Base-by-base conservation (phyloP, 2,329 filamentous ascomycete genomes). In the Monosporascus sp. region DNA sequence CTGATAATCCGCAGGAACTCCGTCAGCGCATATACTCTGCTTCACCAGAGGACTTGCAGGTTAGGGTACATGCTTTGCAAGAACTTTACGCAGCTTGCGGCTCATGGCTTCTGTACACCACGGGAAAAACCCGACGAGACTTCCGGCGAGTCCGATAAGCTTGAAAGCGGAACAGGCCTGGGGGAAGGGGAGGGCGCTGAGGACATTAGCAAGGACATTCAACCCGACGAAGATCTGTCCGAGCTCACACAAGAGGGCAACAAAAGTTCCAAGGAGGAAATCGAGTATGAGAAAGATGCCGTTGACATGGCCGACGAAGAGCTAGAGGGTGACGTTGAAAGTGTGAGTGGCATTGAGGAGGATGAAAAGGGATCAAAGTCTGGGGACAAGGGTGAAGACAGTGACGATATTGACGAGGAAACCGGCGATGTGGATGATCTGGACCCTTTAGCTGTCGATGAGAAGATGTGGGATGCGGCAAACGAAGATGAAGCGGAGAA, bases 391-490 rank as follows among this genome's bases (percentile, higher is more conserved):
- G 82, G 83, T 35, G 80, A 88, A 25, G 81, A 84, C 44, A 81
- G 85, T 35, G 76, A 87, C n/a, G 87, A 90, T 9, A 86, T 95
- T 67, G 91, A 97, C 59, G 92, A 96, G 63, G 90, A 97, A 70
- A 82, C 88, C 5, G 94, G 92, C 1, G 88, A 91, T 63, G 91
- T 97, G 11, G 90, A 97, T 72, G 90, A 96, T 63, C 77, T 96
- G 43, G 93, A 96, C 61, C 87, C 90, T 14, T 88, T 85, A 17
- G 89, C 93, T 20, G 88, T 97, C 1, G 95, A 99, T 67, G 95
- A 99, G 74, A 99, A 97, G 77, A 91, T 97, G 82, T 99, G 94
- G 94, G 92, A 99, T 70, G 92, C 91, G 39, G 85, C 86, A 46
- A 85, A 87, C 50, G 86, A 90, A 44, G 81, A 92, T 45, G 84